phyloP scores from a whole-genome alignment of 2,329 filamentous ascomycete species.

The Fragosphaeria purpurea region DNA sequence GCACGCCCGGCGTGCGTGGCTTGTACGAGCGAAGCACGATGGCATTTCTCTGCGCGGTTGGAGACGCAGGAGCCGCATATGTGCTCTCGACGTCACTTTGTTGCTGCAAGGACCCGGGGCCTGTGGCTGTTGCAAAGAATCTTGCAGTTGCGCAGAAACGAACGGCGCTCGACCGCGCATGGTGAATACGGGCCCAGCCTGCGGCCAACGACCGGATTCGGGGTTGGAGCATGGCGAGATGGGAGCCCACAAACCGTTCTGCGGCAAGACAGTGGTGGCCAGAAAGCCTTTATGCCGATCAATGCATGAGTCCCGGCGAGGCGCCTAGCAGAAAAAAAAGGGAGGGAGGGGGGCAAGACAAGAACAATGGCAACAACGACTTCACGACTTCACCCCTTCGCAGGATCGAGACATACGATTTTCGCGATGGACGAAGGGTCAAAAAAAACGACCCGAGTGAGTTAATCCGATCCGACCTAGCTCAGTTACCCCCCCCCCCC shows the following conservation, averaged over 20 bases:
- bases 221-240: conserved; percentile 51
- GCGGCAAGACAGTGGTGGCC: too few relatives aligned
- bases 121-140: conserved; percentile 16
- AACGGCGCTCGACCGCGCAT: background rate
- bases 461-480: conserved; percentile 3
- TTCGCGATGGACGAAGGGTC: too few relatives aligned
- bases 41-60: conserved; percentile 22
- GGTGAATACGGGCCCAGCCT: conserved; percentile 10
- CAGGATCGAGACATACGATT: too few relatives aligned
- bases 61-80: background rate
- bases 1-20: conserved; percentile 81
- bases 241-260: too few relatives aligned
- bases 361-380: too few relatives aligned
- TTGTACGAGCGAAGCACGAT: conserved; percentile 72
- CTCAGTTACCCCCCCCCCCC: too few relatives aligned
- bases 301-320: too few relatives aligned
- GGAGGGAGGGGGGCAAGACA: conserved; percentile 1
- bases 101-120: background rate
- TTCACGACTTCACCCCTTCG: background rate
- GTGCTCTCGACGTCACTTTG: background rate
- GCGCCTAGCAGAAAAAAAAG: conserved; percentile 3
- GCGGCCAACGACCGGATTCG: conserved; percentile 43
- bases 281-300: too few relatives aligned
- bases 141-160: conserved; percentile 6
- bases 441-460: background rate